Base-by-base conservation (phyloP, 164 flowering plant genomes). In the Magnolia changhungtana region DNA sequence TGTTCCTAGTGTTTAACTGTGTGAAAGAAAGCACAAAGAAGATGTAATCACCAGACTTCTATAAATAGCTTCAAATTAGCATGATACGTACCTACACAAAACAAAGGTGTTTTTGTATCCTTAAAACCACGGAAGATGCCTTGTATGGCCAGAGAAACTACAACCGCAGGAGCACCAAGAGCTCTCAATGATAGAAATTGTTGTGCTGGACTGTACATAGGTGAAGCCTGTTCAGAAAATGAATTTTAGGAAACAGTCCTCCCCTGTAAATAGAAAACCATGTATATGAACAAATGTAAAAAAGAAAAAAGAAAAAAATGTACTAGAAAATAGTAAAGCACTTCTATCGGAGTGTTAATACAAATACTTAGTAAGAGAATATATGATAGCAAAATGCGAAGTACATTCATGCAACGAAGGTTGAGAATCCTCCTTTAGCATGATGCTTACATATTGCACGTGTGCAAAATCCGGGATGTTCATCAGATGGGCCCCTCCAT, bases 131-230 rank as follows among this genome's bases (percentile, higher is more conserved):
- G 94, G 78, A 93, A 89, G 76, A 93, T 79, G 67, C 98, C 98
- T 85, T 92, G 94, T 76, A 92, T 89, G 72, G 98, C 94, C 86
- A 93, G 83, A 75, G 96, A 92, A 74, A 90, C 82, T 13, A 93
- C 98, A 81, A 88, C 87, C 50, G 98, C 98, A 76, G 98, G 98
- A 80, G 98, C 91, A 81, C 98, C 98, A 75, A 95, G 77, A 24
- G 97, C 92, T 83, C 98, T 87, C 18, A 94, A 85, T 24, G 87
- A 74, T 77, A 96, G 94, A 87, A 96, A 90, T 37, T 63, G 77
- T 75, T 89, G 82, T 66, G 99, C 93, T 72, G 90, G 89, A 81
- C 67, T 69, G 23, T 85, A 88, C 98, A 92, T 92, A 31, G 95
- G 76, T 64, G 97, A 92, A 77, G 78, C 90, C 99, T 96, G 90